A percentile compares a stretch with the other conserved stretches of the same genome.
Conservation (phyloP, 495 filamentous ascomycete genomes). For the Monascus purpureus region DNA sequence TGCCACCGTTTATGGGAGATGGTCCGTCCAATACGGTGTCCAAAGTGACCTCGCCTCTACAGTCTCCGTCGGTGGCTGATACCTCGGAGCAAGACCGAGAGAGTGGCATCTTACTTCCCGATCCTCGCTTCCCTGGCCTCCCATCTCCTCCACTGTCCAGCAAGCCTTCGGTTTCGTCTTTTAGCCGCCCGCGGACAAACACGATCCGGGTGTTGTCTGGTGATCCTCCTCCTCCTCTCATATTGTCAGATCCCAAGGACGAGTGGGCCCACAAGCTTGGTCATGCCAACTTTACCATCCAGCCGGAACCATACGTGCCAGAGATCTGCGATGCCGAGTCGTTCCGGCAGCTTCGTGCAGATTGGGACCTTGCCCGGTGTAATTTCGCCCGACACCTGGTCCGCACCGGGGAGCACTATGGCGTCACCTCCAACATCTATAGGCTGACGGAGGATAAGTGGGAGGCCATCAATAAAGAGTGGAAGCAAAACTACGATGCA, state of each 20-base stretch:
- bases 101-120: conserved; percentile 25
- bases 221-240: conserved; percentile 41
- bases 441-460: conserved; percentile 73
- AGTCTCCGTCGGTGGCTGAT: conserved; percentile 60
- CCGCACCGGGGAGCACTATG: conserved; percentile 77
- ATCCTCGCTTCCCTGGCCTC: conserved; percentile 33
- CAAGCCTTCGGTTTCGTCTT: conserved; percentile 65
- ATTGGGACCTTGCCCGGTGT: conserved; percentile 68
- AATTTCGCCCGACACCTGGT: conserved; percentile 77
- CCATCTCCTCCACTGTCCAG: conserved; percentile 68
- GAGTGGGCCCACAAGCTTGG: conserved; percentile 72
- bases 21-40: conserved; percentile 21
- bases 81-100: conserved; percentile 20
- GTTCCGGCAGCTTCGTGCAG: conserved; percentile 51
- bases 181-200: conserved; percentile 37
- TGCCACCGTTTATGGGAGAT: conserved; percentile 65
- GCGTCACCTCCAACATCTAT: conserved; percentile 69
- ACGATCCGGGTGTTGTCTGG: conserved; percentile 38
- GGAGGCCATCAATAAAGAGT: conserved; percentile 57
- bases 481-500: conserved; percentile 51
- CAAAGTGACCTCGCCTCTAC: conserved; percentile 57
- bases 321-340: conserved; percentile 41
- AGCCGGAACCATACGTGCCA: conserved; percentile 66
- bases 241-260: conserved; percentile 54
- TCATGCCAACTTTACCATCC: conserved; percentile 84